Evolutionary conservation across 768 basidiomycete genomes (phyloP).

Genomic region (Hericium erinaceus): DNA sequence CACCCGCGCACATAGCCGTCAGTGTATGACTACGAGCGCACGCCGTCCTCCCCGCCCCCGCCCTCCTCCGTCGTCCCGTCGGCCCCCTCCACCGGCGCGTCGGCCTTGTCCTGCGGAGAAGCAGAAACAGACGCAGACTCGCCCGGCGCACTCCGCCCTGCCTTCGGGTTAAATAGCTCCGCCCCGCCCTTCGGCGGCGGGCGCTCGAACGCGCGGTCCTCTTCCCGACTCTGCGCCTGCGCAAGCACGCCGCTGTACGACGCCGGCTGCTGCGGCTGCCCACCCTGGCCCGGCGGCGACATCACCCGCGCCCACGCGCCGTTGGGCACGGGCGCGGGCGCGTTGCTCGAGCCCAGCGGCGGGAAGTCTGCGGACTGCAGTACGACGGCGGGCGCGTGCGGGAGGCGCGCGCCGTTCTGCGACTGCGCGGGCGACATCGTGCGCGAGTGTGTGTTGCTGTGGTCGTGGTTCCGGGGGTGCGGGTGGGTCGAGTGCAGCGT

Average conservation of each 20-base stretch:
- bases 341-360: conserved; percentile 18
- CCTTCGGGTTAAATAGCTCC: conserved; percentile 30
- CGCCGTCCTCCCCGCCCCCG: not conserved
- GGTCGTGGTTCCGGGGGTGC: conserved; percentile 43
- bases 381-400: conserved; percentile 4
- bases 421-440: conserved; percentile 31
- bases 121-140: not conserved
- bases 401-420: conserved; percentile 16
- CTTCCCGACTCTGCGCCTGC: conserved; percentile 27
- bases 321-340: conserved; percentile 40
- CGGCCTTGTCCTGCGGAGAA: not conserved
- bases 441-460: conserved; percentile 25
- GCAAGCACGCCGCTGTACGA: conserved; percentile 14
- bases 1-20: not conserved
- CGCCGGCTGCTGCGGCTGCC: conserved; percentile 12
- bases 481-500: conserved; percentile 42
- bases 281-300: conserved; percentile 17
- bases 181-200: conserved; percentile 35
- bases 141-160: not conserved
- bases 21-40: not conserved
- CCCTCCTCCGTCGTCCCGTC: conserved; percentile 8
- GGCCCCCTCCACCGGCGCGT: conserved; percentile 6
- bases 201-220: conserved; percentile 38
- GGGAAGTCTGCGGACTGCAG: conserved; percentile 26
- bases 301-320: conserved; percentile 70